phyloP scores from a whole-genome alignment of 208 protist genomes.

The Balamuthia mandrillaris region DNA sequence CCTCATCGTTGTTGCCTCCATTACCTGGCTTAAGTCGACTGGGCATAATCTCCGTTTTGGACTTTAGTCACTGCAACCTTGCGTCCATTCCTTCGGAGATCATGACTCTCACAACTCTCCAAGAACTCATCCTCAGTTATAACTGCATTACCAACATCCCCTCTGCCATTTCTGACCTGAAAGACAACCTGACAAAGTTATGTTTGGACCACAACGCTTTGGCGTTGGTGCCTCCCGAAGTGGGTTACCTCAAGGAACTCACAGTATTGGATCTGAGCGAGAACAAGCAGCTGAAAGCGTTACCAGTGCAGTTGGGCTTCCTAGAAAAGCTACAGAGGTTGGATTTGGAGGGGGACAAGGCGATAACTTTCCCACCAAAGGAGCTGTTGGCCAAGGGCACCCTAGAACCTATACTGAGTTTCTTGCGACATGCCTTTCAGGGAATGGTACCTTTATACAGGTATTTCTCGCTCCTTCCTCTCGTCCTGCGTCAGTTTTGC shows the following conservation, averaged over 20 bases:
- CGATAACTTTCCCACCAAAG: not conserved
- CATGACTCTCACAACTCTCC: too few species aligned
- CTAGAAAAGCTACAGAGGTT: not conserved
- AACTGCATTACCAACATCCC: too few species aligned
- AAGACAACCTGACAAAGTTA: too few species aligned
- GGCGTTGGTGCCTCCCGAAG: not conserved
- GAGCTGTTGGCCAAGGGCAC: not conserved
- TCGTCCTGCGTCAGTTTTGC: not conserved
- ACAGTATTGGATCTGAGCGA: slow-evolving; percentile 1
- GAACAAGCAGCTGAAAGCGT: not conserved
- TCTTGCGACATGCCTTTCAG: not conserved
- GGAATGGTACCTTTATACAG: not conserved
- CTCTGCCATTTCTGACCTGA: too few species aligned
- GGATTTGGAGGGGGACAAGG: not conserved
- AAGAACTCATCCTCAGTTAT: too few species aligned
- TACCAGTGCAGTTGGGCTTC: not conserved
- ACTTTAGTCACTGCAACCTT: too few species aligned
- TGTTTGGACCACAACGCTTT: not conserved
- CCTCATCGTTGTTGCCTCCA: too few species aligned
- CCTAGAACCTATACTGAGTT: too few species aligned
- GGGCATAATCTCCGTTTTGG: too few species aligned
- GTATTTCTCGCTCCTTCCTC: not conserved
- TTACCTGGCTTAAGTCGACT: too few species aligned
- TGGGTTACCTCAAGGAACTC: not conserved
- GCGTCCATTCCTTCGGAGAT: too few species aligned